Evolutionary conservation across 148 eudicot genomes (phyloP), one percentile per base, ranked within the genome.

Genomic region (Rheum nobile): DNA sequence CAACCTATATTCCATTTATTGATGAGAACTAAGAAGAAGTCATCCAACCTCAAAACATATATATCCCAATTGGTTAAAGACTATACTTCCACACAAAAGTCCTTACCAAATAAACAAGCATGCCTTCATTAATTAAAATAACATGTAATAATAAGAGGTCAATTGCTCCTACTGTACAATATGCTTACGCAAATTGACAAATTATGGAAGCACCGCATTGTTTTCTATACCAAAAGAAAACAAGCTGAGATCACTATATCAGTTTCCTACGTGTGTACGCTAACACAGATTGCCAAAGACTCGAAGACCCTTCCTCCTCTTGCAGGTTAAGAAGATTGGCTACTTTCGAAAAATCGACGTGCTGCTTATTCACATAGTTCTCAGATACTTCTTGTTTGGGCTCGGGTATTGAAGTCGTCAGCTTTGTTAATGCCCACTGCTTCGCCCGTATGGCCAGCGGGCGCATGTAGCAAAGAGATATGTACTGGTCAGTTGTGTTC

Each of bases 401-500:
- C 79, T 78, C 82, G 8, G 37, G 69, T 76, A 37, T 39, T 1
- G 77, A 21, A 29, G 77, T 57, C 46, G 68, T 76, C 22, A 82
- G 80, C 39, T 59, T 74, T 28, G 81, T 46, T 29, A 84, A 35
- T 29, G 87, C 87, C 87, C 87, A 84, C 42, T 84, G 87, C 28
- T 81, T 84, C 21, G 84, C 87, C 87, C 87, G 82, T 75, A 84
- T 75, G n/a, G 84, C 87, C 74, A 84, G 54, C 0, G 87, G 87
- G 28, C 87, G 84, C 87, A 84, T 84, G 55, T 84, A 84, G 74
- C 87, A 81, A 38, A 84, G 77, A 39, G 87, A 82, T 75, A 84
- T 69, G 69, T 82, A 84, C 24, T 82, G 83, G 77, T 82, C 85
- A 28, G 73, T 77, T 57, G 81, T 80, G 71, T 82, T 84, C 85